phyloP scores from a whole-genome alignment of 2,329 filamentous ascomycete genomes.

The Fusarium coffeatum region DNA sequence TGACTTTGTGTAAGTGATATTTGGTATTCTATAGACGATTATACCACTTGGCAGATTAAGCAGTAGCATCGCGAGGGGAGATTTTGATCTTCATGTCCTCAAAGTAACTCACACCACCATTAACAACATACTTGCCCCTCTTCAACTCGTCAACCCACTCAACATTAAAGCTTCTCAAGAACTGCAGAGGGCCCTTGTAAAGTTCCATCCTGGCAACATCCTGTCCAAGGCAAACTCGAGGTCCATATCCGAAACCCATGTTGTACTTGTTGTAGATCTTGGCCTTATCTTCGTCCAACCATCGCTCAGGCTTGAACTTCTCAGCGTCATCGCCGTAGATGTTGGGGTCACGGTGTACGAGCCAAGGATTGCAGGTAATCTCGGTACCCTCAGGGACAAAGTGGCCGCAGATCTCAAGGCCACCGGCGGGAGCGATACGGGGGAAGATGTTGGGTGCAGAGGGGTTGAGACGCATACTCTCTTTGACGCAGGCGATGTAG shows the following conservation, averaged over 20 bases:
- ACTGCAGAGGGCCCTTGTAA: constrained; percentile 33
- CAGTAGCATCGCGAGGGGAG: neutral
- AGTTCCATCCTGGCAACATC: constrained; percentile 59
- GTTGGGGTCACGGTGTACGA: constrained; percentile 48
- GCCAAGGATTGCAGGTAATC: constrained; percentile 54
- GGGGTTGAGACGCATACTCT: constrained; percentile 63
- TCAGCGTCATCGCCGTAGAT: constrained; percentile 51
- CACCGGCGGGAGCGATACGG: constrained; percentile 59
- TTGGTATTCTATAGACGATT: neutral
- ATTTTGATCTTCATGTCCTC: constrained; percentile 32
- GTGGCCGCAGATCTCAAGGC: constrained; percentile 53
- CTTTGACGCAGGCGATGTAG: constrained; percentile 65
- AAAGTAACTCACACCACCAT: constrained; percentile 38
- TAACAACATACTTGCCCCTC: constrained; percentile 26
- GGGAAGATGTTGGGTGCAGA: constrained; percentile 62
- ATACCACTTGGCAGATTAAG: neutral
- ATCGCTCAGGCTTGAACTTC: constrained; percentile 56
- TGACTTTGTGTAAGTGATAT: neutral
- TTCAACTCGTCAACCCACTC: constrained; percentile 18
- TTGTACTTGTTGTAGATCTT: constrained; percentile 48
- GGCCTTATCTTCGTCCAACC: constrained; percentile 49
- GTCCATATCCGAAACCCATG: constrained; percentile 55
- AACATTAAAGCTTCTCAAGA: constrained; percentile 34
- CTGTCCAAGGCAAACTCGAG: constrained; percentile 57
- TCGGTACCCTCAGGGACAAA: constrained; percentile 50